Conservation (phyloP, 768 basidiomycete species). For the Stropharia rugosoannulata region DNA sequence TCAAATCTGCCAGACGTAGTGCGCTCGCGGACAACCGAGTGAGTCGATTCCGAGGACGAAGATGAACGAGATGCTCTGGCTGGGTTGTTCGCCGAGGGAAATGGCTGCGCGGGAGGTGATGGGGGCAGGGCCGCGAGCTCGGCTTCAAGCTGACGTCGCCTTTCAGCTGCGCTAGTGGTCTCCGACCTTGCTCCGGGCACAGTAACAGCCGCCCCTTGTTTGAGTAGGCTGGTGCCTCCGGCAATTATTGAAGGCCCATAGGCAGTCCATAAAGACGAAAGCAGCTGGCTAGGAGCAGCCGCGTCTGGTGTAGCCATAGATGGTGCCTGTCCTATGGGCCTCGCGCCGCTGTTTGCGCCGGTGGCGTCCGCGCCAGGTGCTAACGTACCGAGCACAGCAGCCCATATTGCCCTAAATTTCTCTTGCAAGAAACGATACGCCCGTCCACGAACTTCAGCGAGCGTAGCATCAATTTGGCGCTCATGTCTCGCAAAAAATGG, state of each 20-base stretch:
- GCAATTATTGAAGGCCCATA: slow-evolving; percentile 76
- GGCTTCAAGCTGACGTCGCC: slow-evolving; percentile 54
- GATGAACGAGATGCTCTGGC: slow-evolving; percentile 17
- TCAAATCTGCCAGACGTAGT: slow-evolving; percentile 54
- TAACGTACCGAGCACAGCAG: slow-evolving; percentile 50
- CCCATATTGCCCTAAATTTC: slow-evolving; percentile 65
- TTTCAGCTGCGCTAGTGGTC: slow-evolving; percentile 12
- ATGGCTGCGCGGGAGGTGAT: slow-evolving; percentile 21
- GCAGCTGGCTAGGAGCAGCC: slow-evolving; percentile 65
- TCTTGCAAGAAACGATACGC: slow-evolving; percentile 67
- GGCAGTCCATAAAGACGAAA: slow-evolving; percentile 69
- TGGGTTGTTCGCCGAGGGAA: slow-evolving; percentile 30
- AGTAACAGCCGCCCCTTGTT: slow-evolving; percentile 47
- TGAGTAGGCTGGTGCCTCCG: slow-evolving; percentile 61
- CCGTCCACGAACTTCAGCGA: slow-evolving; percentile 61
- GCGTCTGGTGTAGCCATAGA: slow-evolving; percentile 40
- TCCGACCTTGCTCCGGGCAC: slow-evolving; percentile 23
- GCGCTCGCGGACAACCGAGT: slow-evolving; percentile 38
- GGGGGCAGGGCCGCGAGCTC: slow-evolving; percentile 53
- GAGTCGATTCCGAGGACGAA: slow-evolving; percentile 20
- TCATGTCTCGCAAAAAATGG: slow-evolving; percentile 87
- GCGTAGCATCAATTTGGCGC: slow-evolving; percentile 76
- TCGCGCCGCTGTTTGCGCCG: neutral
- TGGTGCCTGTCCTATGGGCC: slow-evolving; percentile 7
- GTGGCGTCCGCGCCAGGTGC: slow-evolving; percentile 21